A percentile compares a stretch with the other conserved stretches of the same genome.
These are phyloP conservation scores for Tillandsia fasciculata DNA, from an alignment of 176 grass and related monocot species.

Conservation along the genomic window DNA sequence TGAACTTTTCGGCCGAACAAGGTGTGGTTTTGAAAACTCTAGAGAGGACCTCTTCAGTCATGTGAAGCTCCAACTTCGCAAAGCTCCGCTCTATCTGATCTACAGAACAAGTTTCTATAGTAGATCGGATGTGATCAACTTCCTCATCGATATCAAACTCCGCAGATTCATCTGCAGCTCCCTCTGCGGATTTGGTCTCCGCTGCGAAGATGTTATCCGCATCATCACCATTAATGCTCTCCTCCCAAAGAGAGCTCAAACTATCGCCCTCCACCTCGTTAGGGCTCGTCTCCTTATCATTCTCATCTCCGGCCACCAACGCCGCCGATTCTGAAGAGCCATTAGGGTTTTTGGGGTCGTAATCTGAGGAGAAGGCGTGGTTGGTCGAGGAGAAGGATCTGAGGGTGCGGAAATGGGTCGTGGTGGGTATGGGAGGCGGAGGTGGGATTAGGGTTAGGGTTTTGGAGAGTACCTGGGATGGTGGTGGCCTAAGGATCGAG, in stretches of 20 bases:
- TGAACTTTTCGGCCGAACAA: constrained; percentile 45
- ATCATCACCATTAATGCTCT: constrained; percentile 31
- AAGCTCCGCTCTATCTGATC: constrained; percentile 45
- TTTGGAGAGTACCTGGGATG: constrained; percentile 7
- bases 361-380: constrained; percentile 24
- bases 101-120: constrained; percentile 24
- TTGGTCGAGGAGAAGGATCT: constrained; percentile 42
- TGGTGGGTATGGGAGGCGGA: constrained; percentile 16
- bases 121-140: constrained; percentile 17
- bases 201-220: constrained; percentile 32
- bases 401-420: constrained; percentile 26
- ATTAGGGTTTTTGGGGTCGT: constrained; percentile 7
- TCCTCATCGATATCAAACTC: constrained; percentile 40
- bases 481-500: constrained; percentile 13
- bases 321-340: background rate
- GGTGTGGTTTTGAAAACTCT: constrained; percentile 40
- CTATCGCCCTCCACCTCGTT: background rate
- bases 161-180: constrained; percentile 8
- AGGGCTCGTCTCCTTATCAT: background rate
- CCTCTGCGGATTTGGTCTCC: background rate
- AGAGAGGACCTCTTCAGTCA: constrained; percentile 56
- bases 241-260: constrained; percentile 56
- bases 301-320: constrained; percentile 29
- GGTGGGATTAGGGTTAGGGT: constrained; percentile 10
- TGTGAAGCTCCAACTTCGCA: constrained; percentile 43